phyloP scores from a whole-genome alignment of 129 eudicot genomes.

The Centaurea solstitialis region DNA sequence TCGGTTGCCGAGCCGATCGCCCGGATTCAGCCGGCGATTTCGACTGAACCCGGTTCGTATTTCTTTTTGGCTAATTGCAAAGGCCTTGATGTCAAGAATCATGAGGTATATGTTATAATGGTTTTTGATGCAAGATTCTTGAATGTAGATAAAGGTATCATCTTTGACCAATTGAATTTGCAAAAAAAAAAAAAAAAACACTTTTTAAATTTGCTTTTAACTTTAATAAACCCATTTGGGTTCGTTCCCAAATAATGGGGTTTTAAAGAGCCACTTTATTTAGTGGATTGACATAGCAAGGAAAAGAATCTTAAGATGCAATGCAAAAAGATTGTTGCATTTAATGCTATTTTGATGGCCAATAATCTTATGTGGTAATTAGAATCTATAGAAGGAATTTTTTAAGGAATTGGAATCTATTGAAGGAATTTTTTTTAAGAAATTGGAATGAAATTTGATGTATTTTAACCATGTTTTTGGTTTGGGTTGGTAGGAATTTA shows the following conservation, averaged over 20 bases:
- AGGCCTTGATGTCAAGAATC: constrained; percentile 58
- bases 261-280: too few relatives aligned
- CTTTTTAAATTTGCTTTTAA: background rate
- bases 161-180: constrained; percentile 15
- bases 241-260: background rate
- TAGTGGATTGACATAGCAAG: too few relatives aligned
- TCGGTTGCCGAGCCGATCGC: constrained; percentile 97
- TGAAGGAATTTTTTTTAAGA: too few relatives aligned
- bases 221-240: background rate
- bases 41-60: constrained; percentile 79
- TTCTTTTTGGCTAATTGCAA: constrained; percentile 79
- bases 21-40: constrained; percentile 94
- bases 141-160: constrained; percentile 1
- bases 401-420: too few relatives aligned
- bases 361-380: too few relatives aligned
- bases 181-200: background rate
- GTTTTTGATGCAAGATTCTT: constrained; percentile 10
- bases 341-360: too few relatives aligned
- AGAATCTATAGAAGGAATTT: too few relatives aligned
- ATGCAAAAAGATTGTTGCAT: too few relatives aligned
- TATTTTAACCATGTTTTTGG: too few relatives aligned
- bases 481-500: too few relatives aligned
- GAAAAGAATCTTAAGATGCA: too few relatives aligned
- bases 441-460: too few relatives aligned
- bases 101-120: constrained; percentile 44